phyloP scores from a whole-genome alignment of 208 protist species.

The Acanthamoeba triangularis region DNA sequence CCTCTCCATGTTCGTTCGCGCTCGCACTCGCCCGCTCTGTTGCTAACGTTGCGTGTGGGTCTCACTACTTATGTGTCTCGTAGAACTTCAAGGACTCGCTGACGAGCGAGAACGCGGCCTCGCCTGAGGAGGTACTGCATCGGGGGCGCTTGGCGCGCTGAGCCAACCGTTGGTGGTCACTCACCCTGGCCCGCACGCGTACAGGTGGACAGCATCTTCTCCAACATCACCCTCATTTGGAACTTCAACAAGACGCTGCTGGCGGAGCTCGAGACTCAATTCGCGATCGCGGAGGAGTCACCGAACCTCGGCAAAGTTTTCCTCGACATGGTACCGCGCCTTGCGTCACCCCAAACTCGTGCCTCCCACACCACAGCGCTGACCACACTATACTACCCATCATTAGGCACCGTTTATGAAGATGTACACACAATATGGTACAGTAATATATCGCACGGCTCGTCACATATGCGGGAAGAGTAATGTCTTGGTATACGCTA shows the following conservation, averaged over 20 bases:
- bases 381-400: neutral
- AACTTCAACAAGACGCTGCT: constrained; percentile 74
- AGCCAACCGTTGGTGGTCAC: neutral
- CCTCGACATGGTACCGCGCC: constrained; percentile 2
- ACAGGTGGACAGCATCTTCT: constrained; percentile 77
- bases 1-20: neutral
- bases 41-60: neutral
- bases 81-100: neutral
- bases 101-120: neutral
- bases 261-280: constrained; percentile 42
- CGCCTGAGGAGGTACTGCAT: neutral
- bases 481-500: neutral
- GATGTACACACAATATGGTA: constrained; percentile 61
- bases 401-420: neutral
- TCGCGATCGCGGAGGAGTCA: neutral
- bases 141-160: neutral
- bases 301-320: neutral
- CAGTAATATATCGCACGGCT: neutral
- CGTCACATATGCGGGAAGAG: neutral
- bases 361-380: neutral
- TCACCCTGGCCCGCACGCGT: neutral
- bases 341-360: neutral
- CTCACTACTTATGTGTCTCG: neutral
- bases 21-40: neutral
- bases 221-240: constrained; percentile 76